A percentile compares a stretch with the other conserved stretches of the same genome.
phyloP scores from a whole-genome alignment of 768 basidiomycete species.

The Hericium rajendrae region DNA sequence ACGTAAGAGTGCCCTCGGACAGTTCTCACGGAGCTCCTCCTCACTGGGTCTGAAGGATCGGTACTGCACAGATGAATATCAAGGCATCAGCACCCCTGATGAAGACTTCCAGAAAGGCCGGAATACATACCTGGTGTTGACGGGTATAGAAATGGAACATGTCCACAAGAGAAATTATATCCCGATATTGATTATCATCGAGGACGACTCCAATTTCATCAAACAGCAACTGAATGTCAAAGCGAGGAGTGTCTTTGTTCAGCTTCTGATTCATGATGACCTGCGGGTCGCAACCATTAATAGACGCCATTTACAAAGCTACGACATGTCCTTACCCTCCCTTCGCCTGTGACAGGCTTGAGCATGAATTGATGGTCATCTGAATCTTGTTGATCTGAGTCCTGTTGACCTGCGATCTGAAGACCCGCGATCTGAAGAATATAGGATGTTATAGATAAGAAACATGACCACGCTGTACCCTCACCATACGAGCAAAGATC shows the following conservation, averaged over 20 bases:
- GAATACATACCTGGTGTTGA: constrained; percentile 51
- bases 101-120: constrained; percentile 6
- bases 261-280: constrained; percentile 75
- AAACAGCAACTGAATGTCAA: constrained; percentile 81
- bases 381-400: constrained; percentile 41
- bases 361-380: constrained; percentile 85
- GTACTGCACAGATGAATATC: constrained; percentile 43
- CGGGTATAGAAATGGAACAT: constrained; percentile 95
- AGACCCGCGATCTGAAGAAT: constrained; percentile 1
- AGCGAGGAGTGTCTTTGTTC: constrained; percentile 66
- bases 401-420: constrained; percentile 24
- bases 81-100: background rate
- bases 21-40: constrained; percentile 48
- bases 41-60: constrained; percentile 66
- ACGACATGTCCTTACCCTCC: constrained; percentile 45
- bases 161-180: constrained; percentile 85
- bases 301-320: too few relatives aligned
- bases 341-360: constrained; percentile 92
- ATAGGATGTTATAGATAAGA: background rate
- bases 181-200: constrained; percentile 91
- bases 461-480: constrained; percentile 1
- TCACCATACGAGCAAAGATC: constrained; percentile 68
- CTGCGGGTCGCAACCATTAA: constrained; percentile 26
- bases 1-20: constrained; percentile 56
- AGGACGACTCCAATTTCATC: constrained; percentile 88